Conservation (phyloP, 495 filamentous ascomycete genomes). For the Aspergillus diversus region DNA sequence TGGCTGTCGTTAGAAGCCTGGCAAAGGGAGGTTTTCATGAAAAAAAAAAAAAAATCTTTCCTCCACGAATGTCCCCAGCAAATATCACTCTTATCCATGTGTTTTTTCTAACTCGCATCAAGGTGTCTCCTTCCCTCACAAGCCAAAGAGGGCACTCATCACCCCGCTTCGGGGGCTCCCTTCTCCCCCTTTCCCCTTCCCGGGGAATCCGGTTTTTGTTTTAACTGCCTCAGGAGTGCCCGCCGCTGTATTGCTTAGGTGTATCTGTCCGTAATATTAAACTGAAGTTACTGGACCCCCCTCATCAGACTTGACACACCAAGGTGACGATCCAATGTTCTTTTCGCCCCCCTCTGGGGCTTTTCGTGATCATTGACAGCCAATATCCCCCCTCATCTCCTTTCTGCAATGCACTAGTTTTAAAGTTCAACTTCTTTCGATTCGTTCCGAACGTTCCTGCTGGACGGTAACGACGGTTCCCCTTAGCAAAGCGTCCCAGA, state of each 20-base stretch:
- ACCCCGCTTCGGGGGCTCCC: conserved; percentile 12
- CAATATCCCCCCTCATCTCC: neutral
- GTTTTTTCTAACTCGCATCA: conserved; percentile 10
- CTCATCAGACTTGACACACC: neutral
- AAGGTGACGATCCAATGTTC: neutral
- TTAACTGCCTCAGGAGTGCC: neutral
- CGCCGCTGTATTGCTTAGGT: neutral
- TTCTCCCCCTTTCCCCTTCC: conserved; percentile 7
- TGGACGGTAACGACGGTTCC: conserved; percentile 12
- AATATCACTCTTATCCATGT: neutral
- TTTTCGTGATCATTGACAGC: neutral
- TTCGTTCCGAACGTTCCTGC: conserved; percentile 24
- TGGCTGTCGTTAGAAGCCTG: too few relatives aligned
- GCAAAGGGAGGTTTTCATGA: too few relatives aligned
- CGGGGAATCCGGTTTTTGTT: conserved; percentile 1
- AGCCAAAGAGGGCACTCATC: neutral
- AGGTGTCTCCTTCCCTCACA: conserved; percentile 16
- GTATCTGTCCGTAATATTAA: neutral
- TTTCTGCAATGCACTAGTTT: neutral
- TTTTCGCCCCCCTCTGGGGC: neutral
- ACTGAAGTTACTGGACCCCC: neutral
- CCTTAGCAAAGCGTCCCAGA: neutral
- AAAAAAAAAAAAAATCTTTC: too few relatives aligned
- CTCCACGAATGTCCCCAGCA: too few relatives aligned
- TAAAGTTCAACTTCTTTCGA: conserved; percentile 5